These are phyloP conservation scores for Helicocarpus griseus DNA, from an alignment of 2,329 filamentous ascomycete species.

Conservation along the genomic window DNA sequence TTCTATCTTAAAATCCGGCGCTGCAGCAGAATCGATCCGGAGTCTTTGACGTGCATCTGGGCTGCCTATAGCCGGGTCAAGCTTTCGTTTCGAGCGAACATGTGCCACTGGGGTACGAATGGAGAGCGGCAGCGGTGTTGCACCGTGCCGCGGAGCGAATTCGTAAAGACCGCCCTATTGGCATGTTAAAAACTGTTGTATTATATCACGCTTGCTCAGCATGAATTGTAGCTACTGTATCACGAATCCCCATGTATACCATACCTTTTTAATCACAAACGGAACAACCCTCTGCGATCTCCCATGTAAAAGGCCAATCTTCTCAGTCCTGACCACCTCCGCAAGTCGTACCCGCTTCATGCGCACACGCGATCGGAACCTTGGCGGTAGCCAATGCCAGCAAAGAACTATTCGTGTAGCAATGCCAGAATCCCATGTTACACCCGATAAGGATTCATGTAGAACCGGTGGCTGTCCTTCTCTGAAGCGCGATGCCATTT, in stretches of 20 bases:
- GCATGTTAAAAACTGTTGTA: neutral
- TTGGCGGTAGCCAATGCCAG: slow-evolving; percentile 54
- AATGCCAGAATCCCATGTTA: slow-evolving; percentile 71
- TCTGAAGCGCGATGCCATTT: slow-evolving; percentile 74
- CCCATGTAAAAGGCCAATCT: slow-evolving; percentile 31
- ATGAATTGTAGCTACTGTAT: neutral
- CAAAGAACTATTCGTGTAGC: slow-evolving; percentile 67
- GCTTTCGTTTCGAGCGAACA: slow-evolving; percentile 29
- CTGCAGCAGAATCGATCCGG: neutral
- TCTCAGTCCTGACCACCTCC: slow-evolving; percentile 56
- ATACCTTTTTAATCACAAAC: slow-evolving; percentile 32
- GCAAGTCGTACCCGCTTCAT: slow-evolving; percentile 48
- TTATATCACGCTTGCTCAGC: too few relatives aligned
- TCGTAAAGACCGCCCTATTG: slow-evolving; percentile 2
- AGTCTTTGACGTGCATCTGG: slow-evolving; percentile 21
- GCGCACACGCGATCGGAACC: slow-evolving; percentile 29
- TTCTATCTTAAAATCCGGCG: neutral
- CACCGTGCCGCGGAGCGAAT: slow-evolving; percentile 2
- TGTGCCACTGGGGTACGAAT: slow-evolving; percentile 10
- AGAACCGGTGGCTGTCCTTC: slow-evolving; percentile 56
- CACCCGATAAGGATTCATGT: slow-evolving; percentile 63
- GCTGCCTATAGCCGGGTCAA: slow-evolving; percentile 35
- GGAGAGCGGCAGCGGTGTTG: slow-evolving; percentile 4
- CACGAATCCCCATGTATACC: slow-evolving; percentile 4
- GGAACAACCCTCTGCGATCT: slow-evolving; percentile 25